Base-by-base conservation (phyloP, 176 grass and related monocot species). In the Musa acuminata region DNA sequence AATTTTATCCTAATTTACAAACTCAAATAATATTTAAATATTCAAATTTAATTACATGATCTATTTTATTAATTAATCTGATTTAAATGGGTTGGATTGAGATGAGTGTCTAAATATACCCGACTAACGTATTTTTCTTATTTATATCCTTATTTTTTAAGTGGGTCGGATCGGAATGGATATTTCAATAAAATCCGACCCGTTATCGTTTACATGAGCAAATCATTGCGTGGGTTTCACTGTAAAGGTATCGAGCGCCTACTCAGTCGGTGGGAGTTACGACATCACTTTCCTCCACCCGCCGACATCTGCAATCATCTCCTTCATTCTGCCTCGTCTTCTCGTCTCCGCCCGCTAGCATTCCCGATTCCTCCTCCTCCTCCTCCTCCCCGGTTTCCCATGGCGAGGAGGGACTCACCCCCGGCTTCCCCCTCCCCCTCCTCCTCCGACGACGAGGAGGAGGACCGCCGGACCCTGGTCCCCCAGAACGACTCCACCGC, bases 391-490 rank as follows among this genome's bases (percentile, higher is more conserved):
- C 24, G 13, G 71, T 11, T 16, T 16, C 27, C 26, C 53, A 92
- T 92, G 89, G 81, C 79, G 81, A 87, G 79, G 55, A 51, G 17
- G 67, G 67, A 70, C 19, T 70, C 67, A 48, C 67, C 48, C 1
- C 67, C 67, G 3, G 35, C 21, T 4, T 14, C 43, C 52, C 24
- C 71, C 13, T 79, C 64, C 51, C 77, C 82, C 11, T 79, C 83
- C 75, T 79, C 81, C 75, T 85, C 88, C 82, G 90, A 93, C 80
- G 90, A 98, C 19, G 88, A 98, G 64, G 90, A 98, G 81, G 87
- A 98, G 16, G 72, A 73, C 69, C 90, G 84, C 80, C 84, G 92
- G 64, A 91, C 82, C 35, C 88, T 99, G 26, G 91, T 99, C 24
- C 80, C 80, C 13, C 87, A 98, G 73, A 93, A 89, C 80, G 87